Conservation (phyloP, 2,329 filamentous ascomycete genomes). For the Cadophora sp. region DNA sequence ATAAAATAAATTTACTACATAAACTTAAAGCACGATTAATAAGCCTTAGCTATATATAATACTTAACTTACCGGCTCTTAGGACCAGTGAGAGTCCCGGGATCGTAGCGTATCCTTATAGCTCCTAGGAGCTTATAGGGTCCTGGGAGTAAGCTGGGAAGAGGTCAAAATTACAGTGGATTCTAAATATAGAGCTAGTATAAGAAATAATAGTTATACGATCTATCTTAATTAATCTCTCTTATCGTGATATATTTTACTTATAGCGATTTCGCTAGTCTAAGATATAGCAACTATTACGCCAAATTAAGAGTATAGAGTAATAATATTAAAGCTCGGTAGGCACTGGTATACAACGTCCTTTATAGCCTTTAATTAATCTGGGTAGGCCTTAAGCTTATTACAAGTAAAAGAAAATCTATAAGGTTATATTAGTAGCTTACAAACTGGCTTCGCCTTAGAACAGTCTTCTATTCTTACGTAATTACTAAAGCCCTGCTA, state of each 20-base stretch:
- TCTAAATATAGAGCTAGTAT: constrained; percentile 28
- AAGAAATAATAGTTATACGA: constrained; percentile 29
- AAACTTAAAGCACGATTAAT: too few relatives aligned
- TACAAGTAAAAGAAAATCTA: constrained; percentile 2
- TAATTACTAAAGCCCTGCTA: neutral
- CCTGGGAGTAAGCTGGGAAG: constrained; percentile 16
- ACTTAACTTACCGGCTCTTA: too few relatives aligned
- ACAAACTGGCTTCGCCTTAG: neutral
- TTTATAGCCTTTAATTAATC: constrained; percentile 24
- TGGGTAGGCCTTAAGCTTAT: constrained; percentile 20
- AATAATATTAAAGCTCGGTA: constrained; percentile 27
- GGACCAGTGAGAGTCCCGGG: too few relatives aligned
- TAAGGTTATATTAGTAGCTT: neutral
- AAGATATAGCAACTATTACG: constrained; percentile 28
- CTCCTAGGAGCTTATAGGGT: too few relatives aligned
- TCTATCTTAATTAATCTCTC: constrained; percentile 28
- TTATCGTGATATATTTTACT: constrained; percentile 26
- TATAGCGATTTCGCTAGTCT: constrained; percentile 25
- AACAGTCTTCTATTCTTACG: neutral
- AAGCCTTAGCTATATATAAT: too few relatives aligned
- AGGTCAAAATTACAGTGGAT: constrained; percentile 27
- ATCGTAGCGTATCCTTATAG: too few relatives aligned
- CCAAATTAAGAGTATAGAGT: constrained; percentile 27
- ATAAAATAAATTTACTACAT: too few relatives aligned
- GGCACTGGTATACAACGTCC: constrained; percentile 21